Percentiles rank a stretch among this genome's conserved stretches.
These are phyloP conservation scores for Umbelopsis sp. DNA, from an alignment of 371 early-diverging fungal species.

Conservation along the genomic window DNA sequence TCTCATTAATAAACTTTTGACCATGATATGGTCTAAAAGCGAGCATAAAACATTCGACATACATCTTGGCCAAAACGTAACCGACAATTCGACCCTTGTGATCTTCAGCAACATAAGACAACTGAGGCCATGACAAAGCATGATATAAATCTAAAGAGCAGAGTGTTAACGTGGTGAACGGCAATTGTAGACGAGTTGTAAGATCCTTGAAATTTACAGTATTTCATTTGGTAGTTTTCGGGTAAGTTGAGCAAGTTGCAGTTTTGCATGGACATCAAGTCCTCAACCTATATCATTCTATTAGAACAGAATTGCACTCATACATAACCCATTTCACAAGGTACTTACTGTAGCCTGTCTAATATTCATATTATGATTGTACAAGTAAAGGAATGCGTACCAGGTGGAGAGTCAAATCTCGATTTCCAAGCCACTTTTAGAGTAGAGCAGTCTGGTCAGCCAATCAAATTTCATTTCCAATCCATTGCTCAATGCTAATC, in stretches of 20 bases:
- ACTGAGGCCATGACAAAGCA: conserved; percentile 94
- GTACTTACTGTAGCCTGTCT: conserved; percentile 66
- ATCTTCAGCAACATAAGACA: conserved; percentile 95
- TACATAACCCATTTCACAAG: neutral
- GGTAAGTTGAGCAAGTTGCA: conserved; percentile 96
- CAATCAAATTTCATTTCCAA: neutral
- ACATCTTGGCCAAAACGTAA: conserved; percentile 97
- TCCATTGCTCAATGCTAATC: too few species aligned
- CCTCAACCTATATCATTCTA: conserved; percentile 59
- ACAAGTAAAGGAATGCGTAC: neutral
- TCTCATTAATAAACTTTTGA: neutral
- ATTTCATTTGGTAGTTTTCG: conserved; percentile 99
- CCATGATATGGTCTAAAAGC: neutral
- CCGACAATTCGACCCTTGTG: conserved; percentile 91
- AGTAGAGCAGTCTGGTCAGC: neutral
- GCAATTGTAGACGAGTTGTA: neutral
- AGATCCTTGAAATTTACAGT: conserved; percentile 61
- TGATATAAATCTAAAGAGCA: conserved; percentile 83
- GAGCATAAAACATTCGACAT: conserved; percentile 26
- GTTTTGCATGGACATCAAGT: conserved; percentile 88
- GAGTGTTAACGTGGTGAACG: neutral
- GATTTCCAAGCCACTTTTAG: neutral
- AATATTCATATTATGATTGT: conserved; percentile 56
- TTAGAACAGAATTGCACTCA: neutral
- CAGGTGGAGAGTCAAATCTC: neutral